A percentile compares a stretch with the other conserved stretches of the same genome.
Evolutionary conservation across 176 grass and related monocot species (phyloP).

Genomic region (Phyllostachys edulis): DNA sequence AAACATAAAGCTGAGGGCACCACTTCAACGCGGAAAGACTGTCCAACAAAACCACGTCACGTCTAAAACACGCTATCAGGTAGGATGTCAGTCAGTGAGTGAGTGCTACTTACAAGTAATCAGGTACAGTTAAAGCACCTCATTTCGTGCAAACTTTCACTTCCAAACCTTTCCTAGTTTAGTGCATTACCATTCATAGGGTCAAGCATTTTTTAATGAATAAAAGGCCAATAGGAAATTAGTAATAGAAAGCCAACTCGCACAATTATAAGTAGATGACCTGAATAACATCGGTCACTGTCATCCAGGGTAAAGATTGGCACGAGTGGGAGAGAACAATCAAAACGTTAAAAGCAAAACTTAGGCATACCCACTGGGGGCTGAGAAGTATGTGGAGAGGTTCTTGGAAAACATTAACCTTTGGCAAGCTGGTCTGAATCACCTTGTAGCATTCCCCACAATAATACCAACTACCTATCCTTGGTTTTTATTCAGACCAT

Average conservation of each 20-base stretch:
- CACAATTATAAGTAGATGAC: not conserved
- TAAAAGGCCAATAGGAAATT: not conserved
- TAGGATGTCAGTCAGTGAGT: not conserved
- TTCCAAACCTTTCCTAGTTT: not conserved
- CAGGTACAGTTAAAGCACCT: not conserved
- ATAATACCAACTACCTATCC: conserved; percentile 17
- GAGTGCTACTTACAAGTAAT: not conserved
- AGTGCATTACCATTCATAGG: not conserved
- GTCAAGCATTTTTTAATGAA: not conserved
- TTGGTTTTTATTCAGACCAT: conserved; percentile 34
- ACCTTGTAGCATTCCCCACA: not conserved
- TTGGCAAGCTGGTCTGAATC: not conserved
- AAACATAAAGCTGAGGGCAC: not conserved
- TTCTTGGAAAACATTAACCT: not conserved
- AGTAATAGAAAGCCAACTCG: not conserved
- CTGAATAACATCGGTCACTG: not conserved
- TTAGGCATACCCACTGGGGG: not conserved
- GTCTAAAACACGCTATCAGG: not conserved
- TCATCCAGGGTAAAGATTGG: not conserved
- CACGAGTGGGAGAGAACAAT: not conserved
- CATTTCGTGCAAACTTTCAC: not conserved
- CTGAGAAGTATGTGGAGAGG: not conserved
- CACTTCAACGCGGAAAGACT: not conserved
- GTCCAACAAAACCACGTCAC: not conserved
- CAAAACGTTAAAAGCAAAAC: conserved; percentile 19